Percentiles rank a stretch among this genome's conserved stretches.
phyloP scores from a whole-genome alignment of 2,329 filamentous ascomycete genomes.

The Myriosclerotinia scirpicola region DNA sequence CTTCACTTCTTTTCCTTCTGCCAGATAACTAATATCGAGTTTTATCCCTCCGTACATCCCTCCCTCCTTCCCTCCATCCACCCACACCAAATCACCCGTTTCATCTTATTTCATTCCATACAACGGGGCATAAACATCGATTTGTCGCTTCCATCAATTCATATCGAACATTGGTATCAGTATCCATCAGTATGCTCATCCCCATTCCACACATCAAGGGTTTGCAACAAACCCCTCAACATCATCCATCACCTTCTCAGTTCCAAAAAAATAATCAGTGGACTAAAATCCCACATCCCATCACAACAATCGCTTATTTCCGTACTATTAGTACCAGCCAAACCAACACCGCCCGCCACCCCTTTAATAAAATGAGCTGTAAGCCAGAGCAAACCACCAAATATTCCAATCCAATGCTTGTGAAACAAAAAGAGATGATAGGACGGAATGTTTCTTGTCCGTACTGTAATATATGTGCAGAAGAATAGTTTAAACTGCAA shows the following conservation, averaged over 20 bases:
- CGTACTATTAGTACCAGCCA: not conserved
- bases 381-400: conserved; percentile 18
- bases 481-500: conserved; percentile 23
- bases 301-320: not conserved
- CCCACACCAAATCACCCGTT: conserved; percentile 5
- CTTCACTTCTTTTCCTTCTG: too few relatives aligned
- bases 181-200: not conserved
- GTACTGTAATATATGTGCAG: conserved; percentile 32
- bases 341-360: conserved; percentile 18
- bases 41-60: too few relatives aligned
- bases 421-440: conserved; percentile 25
- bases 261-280: conserved; percentile 3
- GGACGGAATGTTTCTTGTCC: conserved; percentile 20
- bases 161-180: too few relatives aligned
- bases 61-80: too few relatives aligned
- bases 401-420: conserved; percentile 20
- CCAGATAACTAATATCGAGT: conserved; percentile 6
- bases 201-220: not conserved
- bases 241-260: not conserved
- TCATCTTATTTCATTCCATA: not conserved
- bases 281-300: not conserved
- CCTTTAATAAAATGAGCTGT: not conserved
- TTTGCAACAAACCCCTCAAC: not conserved
- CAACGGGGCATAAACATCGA: conserved; percentile 5
- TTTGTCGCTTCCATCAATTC: not conserved